Evolutionary conservation across 805 yeast species (phyloP).

Genomic region (Starmera caribaea): DNA sequence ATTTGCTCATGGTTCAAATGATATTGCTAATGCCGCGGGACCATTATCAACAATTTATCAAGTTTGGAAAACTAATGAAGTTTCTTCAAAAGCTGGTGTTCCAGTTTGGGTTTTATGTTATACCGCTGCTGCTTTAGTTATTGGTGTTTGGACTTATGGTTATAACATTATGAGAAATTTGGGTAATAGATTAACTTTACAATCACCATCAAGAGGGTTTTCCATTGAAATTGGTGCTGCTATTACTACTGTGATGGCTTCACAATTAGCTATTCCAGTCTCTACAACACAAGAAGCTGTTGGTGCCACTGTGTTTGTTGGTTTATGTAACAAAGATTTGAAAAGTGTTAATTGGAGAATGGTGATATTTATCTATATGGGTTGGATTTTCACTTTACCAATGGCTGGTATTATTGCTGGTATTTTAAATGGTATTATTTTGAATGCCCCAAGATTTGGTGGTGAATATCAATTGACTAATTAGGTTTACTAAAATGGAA

Average conservation of each 20-base stretch:
- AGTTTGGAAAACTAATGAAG: conserved; percentile 46
- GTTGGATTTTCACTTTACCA: conserved; percentile 69
- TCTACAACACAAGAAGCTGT: conserved; percentile 75
- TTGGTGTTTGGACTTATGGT: conserved; percentile 67
- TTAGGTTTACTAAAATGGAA: conserved; percentile 4
- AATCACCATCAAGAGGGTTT: conserved; percentile 73
- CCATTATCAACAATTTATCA: conserved; percentile 59
- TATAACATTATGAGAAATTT: conserved; percentile 60
- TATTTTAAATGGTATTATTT: conserved; percentile 47
- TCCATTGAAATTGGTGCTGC: conserved; percentile 75
- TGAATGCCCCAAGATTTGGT: conserved; percentile 51
- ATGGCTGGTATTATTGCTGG: conserved; percentile 69
- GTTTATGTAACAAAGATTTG: conserved; percentile 56
- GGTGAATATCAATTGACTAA: conserved; percentile 16
- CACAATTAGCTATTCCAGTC: conserved; percentile 61
- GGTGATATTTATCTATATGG: conserved; percentile 60
- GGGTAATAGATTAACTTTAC: conserved; percentile 67
- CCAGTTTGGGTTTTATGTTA: conserved; percentile 66
- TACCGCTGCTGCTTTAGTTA: conserved; percentile 55
- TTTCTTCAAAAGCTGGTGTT: conserved; percentile 38
- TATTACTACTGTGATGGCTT: conserved; percentile 63
- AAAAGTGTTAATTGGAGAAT: conserved; percentile 69
- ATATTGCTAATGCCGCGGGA: conserved; percentile 70
- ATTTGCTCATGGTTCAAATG: conserved; percentile 77
- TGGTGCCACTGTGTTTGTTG: conserved; percentile 71